Percentiles rank a stretch among this genome's conserved stretches.
phyloP scores from a whole-genome alignment of 164 flowering plant species.

The Malania oleifera region DNA sequence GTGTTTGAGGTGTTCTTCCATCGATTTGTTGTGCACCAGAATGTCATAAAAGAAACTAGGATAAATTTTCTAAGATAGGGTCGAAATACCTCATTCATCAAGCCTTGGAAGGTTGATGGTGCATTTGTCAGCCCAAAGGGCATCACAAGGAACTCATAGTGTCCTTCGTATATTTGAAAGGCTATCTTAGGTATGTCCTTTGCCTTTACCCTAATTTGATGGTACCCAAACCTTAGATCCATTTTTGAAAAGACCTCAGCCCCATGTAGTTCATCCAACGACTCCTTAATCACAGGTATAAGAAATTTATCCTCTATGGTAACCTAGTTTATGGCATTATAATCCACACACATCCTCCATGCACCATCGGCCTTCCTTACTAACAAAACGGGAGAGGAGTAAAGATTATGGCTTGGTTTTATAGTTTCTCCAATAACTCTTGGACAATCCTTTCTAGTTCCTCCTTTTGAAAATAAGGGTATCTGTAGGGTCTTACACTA shows the following conservation, averaged over 20 bases:
- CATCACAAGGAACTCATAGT: constrained; percentile 15
- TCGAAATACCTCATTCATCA: constrained; percentile 10
- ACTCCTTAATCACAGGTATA: constrained; percentile 9
- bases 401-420: neutral
- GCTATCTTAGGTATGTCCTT: constrained; percentile 10
- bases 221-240: constrained; percentile 12
- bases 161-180: constrained; percentile 7
- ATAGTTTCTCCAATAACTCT: constrained; percentile 4
- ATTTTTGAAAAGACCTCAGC: constrained; percentile 8
- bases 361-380: constrained; percentile 5
- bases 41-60: constrained; percentile 10
- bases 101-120: constrained; percentile 10
- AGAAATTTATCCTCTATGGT: constrained; percentile 4
- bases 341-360: constrained; percentile 13
- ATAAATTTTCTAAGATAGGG: neutral
- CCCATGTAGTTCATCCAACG: constrained; percentile 10
- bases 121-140: constrained; percentile 15
- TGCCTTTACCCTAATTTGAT: constrained; percentile 4
- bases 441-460: neutral
- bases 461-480: too few relatives aligned
- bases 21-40: neutral
- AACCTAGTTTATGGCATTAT: neutral
- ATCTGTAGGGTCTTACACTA: too few relatives aligned
- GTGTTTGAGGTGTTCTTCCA: neutral
- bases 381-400: constrained; percentile 1